Evolutionary conservation across 2,329 filamentous ascomycete species (phyloP), one percentile per base, ranked within the genome.

Genomic region (Dothideomycetes sp.): DNA sequence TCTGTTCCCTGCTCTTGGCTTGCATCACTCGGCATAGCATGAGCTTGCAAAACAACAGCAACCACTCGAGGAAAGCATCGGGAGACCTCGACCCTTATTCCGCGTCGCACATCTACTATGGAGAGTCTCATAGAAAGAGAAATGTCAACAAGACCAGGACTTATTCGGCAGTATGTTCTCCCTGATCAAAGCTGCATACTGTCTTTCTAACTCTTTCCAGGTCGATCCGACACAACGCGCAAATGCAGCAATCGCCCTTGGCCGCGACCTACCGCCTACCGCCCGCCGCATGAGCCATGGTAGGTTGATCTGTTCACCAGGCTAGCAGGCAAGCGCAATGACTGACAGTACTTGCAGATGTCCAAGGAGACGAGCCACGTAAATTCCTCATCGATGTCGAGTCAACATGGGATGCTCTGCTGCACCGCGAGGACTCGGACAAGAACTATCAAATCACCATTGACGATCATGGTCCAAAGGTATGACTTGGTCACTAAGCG

Each of bases 361-460:
- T 88, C 59, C 68, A 70, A 35, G 74, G 77, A 24, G 66, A 75
- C 36, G 69, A 76, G 36, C 76, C 82, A 41, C 83, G 85, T 45
- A 81, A 81, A 50, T 94, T 94, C 61, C 72, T 94, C 29, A 79
- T 96, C 58, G 76, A 91, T 51, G 88, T 96, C 52, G 82, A 94
- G 36, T 69, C 77, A 16, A 95, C 88, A 1, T 72, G 94, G 42
- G 73, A 87, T 55, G 80, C 75, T 43, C 70, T 98, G 33, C 71
- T 86, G 45, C 76, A 77, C 29, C 82, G 89, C 49, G 91, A 98
- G 61, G 91, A 98, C 56, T 93, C 88, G 19, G 88, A 98, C 62
- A 71, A 76, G 41, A 95, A 98, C 61, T 84, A 86, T 71, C 88
- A 96, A 61, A 98, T 98, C 59, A 98, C 91, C 19, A 94, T 96